phyloP scores from a whole-genome alignment of 306 rosid genomes.

The Ormosia emarginata region DNA sequence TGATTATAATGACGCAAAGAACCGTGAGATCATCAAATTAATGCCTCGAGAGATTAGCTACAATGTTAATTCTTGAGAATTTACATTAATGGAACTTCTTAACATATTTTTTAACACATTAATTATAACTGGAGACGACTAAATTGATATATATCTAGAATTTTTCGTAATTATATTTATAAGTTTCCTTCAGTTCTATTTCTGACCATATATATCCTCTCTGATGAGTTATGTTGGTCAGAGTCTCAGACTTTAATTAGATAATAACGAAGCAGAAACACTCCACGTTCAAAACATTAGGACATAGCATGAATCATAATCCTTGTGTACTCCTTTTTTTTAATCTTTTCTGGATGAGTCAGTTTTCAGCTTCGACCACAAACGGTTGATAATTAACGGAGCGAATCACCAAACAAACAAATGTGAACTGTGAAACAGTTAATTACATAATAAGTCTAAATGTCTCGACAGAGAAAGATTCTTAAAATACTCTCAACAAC shows the following conservation, averaged over 20 bases:
- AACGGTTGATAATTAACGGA: not conserved
- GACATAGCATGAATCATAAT: not conserved
- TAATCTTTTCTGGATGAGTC: not conserved
- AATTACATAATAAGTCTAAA: not conserved
- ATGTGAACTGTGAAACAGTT: not conserved
- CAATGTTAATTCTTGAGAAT: not conserved
- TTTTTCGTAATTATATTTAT: too few relatives aligned
- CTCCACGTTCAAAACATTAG: not conserved
- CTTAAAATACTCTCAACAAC: not conserved
- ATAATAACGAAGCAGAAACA: not conserved
- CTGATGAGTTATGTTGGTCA: too few relatives aligned
- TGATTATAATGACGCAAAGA: slow-evolving; percentile 15
- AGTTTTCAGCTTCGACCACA: not conserved
- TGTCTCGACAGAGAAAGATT: not conserved
- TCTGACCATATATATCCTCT: too few relatives aligned
- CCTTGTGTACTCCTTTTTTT: not conserved
- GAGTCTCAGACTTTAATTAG: not conserved
- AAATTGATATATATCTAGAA: too few relatives aligned
- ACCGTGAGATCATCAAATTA: slow-evolving; percentile 24
- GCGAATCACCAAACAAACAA: not conserved
- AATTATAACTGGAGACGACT: too few relatives aligned
- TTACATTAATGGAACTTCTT: not conserved
- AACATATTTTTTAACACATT: not conserved
- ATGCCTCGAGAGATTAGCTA: not conserved
- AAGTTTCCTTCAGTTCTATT: too few relatives aligned